phyloP scores from a whole-genome alignment of 805 yeast genomes.

The Jamesozyma hellenica region DNA sequence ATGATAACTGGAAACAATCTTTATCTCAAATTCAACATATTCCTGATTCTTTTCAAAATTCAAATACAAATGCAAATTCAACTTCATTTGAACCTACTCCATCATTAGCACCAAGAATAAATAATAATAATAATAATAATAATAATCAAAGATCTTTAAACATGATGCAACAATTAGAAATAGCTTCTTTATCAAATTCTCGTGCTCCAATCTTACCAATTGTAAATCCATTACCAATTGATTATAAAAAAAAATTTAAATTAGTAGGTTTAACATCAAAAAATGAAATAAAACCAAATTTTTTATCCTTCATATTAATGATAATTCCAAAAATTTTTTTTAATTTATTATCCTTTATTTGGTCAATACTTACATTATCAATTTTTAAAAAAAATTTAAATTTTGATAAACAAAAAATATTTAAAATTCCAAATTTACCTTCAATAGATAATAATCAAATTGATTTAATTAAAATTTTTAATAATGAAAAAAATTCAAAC shows the following conservation, averaged over 20 bases:
- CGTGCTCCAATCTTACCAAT: slow-evolving; percentile 19
- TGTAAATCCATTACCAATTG: slow-evolving; percentile 27
- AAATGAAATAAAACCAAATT: slow-evolving; percentile 8
- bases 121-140: not conserved
- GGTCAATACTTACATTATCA: slow-evolving; percentile 1
- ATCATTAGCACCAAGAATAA: not conserved
- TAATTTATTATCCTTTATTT: slow-evolving; percentile 12
- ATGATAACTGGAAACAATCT: slow-evolving; percentile 36
- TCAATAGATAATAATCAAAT: slow-evolving; percentile 8
- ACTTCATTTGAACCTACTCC: not conserved
- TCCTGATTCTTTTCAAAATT: slow-evolving; percentile 6
- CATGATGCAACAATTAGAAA: slow-evolving; percentile 1
- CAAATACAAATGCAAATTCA: slow-evolving; percentile 1
- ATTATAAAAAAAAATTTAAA: slow-evolving; percentile 18
- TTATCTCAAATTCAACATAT: slow-evolving; percentile 4
- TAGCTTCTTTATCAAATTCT: not conserved
- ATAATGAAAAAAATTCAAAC: slow-evolving; percentile 6
- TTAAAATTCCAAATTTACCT: slow-evolving; percentile 17
- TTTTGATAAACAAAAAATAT: slow-evolving; percentile 5
- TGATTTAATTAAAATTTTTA: slow-evolving; percentile 6
- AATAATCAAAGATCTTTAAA: not conserved
- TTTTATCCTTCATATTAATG: slow-evolving; percentile 42
- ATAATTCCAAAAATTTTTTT: slow-evolving; percentile 43
- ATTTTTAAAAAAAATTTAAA: not conserved
- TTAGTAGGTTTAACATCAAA: slow-evolving; percentile 17